Conservation (phyloP, 768 basidiomycete species). For the Lactarius hatsudake region DNA sequence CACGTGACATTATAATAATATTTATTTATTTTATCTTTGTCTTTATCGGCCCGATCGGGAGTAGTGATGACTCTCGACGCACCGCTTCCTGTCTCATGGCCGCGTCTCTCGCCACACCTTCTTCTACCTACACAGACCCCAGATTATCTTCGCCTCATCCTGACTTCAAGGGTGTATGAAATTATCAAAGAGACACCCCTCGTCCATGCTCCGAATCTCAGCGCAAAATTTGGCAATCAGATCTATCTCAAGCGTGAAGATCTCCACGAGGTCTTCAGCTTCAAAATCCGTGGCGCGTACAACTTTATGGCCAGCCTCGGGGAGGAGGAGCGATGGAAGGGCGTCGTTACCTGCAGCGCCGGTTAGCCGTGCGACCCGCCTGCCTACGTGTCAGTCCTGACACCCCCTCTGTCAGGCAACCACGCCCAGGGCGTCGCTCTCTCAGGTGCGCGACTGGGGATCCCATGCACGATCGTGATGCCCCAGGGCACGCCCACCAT, state of each 20-base stretch:
- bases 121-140: conserved; percentile 66
- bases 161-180: conserved; percentile 89
- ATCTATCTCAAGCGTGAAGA: conserved; percentile 98
- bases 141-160: conserved; percentile 85
- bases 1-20: conserved; percentile 6
- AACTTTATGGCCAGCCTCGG: conserved; percentile 93
- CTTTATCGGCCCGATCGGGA: conserved; percentile 21
- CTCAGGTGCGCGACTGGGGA: conserved; percentile 80
- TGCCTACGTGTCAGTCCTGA: conserved; percentile 17
- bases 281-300: conserved; percentile 98
- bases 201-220: conserved; percentile 82
- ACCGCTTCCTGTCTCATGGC: conserved; percentile 63
- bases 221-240: conserved; percentile 83
- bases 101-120: conserved; percentile 63
- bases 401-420: conserved; percentile 60
- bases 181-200: conserved; percentile 88
- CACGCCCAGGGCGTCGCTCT: conserved; percentile 98
- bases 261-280: conserved; percentile 95
- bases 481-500: conserved; percentile 91
- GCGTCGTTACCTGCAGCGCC: conserved; percentile 96
- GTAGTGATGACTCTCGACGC: conserved; percentile 55
- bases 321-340: conserved; percentile 93
- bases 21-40: neutral
- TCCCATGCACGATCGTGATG: conserved; percentile 99
- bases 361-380: conserved; percentile 53